These are phyloP conservation scores for Arthroderma sp. DNA, from an alignment of 2,329 filamentous ascomycete species.

Conservation along the genomic window DNA sequence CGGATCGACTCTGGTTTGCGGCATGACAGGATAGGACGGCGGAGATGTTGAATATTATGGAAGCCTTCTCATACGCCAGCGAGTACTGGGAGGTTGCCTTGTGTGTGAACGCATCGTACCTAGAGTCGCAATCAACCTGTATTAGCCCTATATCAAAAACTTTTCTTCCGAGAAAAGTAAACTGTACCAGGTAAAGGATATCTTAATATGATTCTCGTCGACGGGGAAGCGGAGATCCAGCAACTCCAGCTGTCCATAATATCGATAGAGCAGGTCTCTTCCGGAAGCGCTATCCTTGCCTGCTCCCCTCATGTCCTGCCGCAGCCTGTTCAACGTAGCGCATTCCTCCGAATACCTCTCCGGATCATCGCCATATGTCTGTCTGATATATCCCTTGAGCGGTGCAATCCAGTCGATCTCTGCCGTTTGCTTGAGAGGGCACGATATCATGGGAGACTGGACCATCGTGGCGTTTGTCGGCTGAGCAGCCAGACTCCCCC, in stretches of 20 bases:
- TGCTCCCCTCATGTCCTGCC: slow-evolving; percentile 96
- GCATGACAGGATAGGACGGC: slow-evolving; percentile 94
- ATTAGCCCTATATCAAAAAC: neutral
- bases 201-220: slow-evolving; percentile 98
- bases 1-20: slow-evolving; percentile 78
- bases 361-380: slow-evolving; percentile 91
- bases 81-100: slow-evolving; percentile 96
- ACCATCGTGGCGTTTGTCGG: slow-evolving; percentile 47
- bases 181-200: slow-evolving; percentile 86
- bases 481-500: neutral
- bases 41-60: slow-evolving; percentile 98
- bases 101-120: slow-evolving; percentile 99
- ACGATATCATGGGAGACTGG: slow-evolving; percentile 88
- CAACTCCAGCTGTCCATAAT: slow-evolving; percentile 93
- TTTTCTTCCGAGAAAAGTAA: neutral
- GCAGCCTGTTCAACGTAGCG: slow-evolving; percentile 78
- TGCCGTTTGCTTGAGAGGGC: slow-evolving; percentile 84
- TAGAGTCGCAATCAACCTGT: slow-evolving; percentile 29
- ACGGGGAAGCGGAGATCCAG: slow-evolving; percentile 91
- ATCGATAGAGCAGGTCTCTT: slow-evolving; percentile 84
- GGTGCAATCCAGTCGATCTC: slow-evolving; percentile 97
- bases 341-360: slow-evolving; percentile 95
- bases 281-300: slow-evolving; percentile 93
- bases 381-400: slow-evolving; percentile 82
- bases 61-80: slow-evolving; percentile 93